Base-by-base conservation (phyloP, 2,329 filamentous ascomycete species). In the Epichloe hybrida region DNA sequence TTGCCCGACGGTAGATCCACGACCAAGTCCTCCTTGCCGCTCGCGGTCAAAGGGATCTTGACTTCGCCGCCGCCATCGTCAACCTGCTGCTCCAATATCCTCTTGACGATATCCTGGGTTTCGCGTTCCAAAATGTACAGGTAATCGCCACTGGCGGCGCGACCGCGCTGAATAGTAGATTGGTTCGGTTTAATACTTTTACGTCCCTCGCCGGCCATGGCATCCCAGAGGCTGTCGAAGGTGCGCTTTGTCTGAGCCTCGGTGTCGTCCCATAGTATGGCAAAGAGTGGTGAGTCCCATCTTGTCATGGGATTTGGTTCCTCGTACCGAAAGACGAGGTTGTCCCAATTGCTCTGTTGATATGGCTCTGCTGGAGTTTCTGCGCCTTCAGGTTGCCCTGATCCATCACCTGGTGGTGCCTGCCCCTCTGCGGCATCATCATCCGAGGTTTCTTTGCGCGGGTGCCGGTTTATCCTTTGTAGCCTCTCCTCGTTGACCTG, bases 221-320 rank as follows among this genome's bases (percentile, higher is more conserved):
- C 77, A 41, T 90, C 84, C 87, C 86, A 93, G 51, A 93, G 76
- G 51, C 75, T 73, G 46, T 83, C 79, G 54, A 81, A 84, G 2
- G 76, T 74, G 53, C 69, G 65, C 35, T 58, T 65, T 9, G 74
- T 63, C 59, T 81, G 80, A n/a, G 75, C 76, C 52, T 75, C 74
- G 51, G 77, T 76, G 62, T 94, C 88, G 43, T 89, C 83, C 74
- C 83, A 86, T 11, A 88, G 75, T 0, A 93, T 74, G 4, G 84
- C 84, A 66, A 91, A 93, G 2, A 93, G 74, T 1, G 88, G 87
- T 50, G 83, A 85, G 64, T 94, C 87, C 88, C 88, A 94, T 42
- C 86, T 72, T 2, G 78, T 83, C 85, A 91, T 90, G 21, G 83
- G 79, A 63, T 91, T 93, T 13, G 88, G 87, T 67, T 94, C 87